Percentiles rank a stretch among this genome's conserved stretches.
Evolutionary conservation across 2,329 filamentous ascomycete genomes (phyloP).

Genomic region (Rachicladosporium sp.): DNA sequence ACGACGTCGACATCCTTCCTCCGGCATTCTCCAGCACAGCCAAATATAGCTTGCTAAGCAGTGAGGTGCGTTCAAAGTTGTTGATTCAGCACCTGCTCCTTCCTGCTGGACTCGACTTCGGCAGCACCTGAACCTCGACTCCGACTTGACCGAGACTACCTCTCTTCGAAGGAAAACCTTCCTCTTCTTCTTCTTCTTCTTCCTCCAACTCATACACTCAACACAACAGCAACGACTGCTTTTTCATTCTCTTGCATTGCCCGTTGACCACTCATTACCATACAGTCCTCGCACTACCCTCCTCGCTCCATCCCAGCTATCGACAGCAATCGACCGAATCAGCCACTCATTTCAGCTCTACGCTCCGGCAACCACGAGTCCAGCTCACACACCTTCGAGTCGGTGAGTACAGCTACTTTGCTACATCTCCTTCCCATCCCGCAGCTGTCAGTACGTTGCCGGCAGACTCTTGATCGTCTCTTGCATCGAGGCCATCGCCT

Average conservation of each 20-base stretch:
- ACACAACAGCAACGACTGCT: slow-evolving; percentile 17
- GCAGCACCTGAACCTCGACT: slow-evolving; percentile 1
- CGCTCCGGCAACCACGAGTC: too few relatives aligned
- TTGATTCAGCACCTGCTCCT: slow-evolving; percentile 2
- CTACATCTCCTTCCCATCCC: too few relatives aligned
- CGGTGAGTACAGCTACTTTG: too few relatives aligned
- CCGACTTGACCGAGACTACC: background rate
- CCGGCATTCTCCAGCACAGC: background rate
- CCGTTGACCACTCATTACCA: slow-evolving; percentile 14
- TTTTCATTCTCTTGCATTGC: slow-evolving; percentile 27
- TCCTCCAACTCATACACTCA: slow-evolving; percentile 10
- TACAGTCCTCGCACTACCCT: slow-evolving; percentile 8
- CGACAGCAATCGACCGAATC: too few relatives aligned
- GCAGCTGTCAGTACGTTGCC: too few relatives aligned
- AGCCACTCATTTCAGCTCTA: too few relatives aligned
- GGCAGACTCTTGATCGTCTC: too few relatives aligned
- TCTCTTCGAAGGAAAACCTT: background rate
- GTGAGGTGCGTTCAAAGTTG: slow-evolving; percentile 3
- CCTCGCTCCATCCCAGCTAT: background rate
- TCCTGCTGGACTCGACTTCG: slow-evolving; percentile 1
- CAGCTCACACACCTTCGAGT: too few relatives aligned
- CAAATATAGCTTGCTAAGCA: slow-evolving; percentile 2
- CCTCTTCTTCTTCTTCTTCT: slow-evolving; percentile 8
- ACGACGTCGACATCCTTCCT: too few relatives aligned
- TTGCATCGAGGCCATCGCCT: too few relatives aligned